Evolutionary conservation across 805 yeast species (phyloP), one percentile per base, ranked within the genome.

Genomic region (Ogataea sp.): DNA sequence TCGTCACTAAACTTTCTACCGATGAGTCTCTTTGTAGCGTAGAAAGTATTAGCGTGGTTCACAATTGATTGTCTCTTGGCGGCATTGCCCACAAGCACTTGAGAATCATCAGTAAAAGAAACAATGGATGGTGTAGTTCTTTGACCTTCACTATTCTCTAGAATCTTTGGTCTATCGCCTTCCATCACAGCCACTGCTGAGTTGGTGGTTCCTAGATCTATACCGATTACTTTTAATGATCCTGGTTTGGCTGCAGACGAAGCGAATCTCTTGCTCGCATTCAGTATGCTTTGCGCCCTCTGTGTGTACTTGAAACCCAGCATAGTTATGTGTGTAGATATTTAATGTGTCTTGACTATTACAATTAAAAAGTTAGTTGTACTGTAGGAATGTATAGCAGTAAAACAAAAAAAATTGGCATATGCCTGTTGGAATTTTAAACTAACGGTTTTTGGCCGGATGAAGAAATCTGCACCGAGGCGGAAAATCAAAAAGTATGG

Each of bases 51-150:
- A 60, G 82, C 87, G 41, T 95, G 95, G 75, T 88, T 88, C 49
- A 88, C 87, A 39, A 87, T 89, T 44, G 96, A 94, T 69, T 88
- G 97, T 61, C 96, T 84, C 73, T 88, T 89, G 54, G 97, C 97
- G 49, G 94, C 87, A 44, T 81, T 85, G 67, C 97, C 97, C 45
- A 88, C 95, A 44, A 88, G 69, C 58, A 95, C 80, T 68, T 85
- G 95, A 43, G 90, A 93, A 43, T 83, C 93, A 62, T 82, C 80
- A 50, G 93, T 83, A 77, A 88, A 88, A 39, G 96, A 96, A 43
- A 88, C 96, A 33, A 88, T 86, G 27, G 97, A 89, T 25, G 97
- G 96, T 17, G 96, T 87, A 38, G 94, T 80, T 53, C 87, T 71
- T 36, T 75, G 70, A 61, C 89, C 89, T 63, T 80, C 85, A 44